These are phyloP conservation scores for Boletus semigastroideus DNA, from an alignment of 1,284 basidiomycete species.

Conservation along the genomic window DNA sequence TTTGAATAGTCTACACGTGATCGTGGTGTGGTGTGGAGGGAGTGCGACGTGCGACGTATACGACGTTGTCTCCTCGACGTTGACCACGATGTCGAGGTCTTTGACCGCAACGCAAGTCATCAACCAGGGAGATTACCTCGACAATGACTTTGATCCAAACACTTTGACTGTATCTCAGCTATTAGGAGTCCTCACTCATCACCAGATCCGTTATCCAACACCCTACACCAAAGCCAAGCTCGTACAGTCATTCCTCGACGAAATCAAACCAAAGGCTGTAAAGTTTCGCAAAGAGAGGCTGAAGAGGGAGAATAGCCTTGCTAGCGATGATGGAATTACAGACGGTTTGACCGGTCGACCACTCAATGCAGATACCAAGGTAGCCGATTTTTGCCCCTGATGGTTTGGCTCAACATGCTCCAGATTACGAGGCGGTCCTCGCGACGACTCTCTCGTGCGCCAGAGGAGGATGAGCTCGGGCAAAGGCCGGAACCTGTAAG, in stretches of 20 bases:
- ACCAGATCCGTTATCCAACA: conserved; percentile 76
- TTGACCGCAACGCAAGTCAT: conserved; percentile 73
- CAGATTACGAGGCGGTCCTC: conserved; percentile 40
- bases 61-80: conserved; percentile 22
- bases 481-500: conserved; percentile 50
- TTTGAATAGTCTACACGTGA: conserved; percentile 18
- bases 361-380: conserved; percentile 48
- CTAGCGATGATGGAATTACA: conserved; percentile 77
- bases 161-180: conserved; percentile 81
- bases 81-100: conserved; percentile 56
- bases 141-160: conserved; percentile 79
- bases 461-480: conserved; percentile 40
- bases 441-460: conserved; percentile 48
- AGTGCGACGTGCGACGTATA: no score
- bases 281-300: conserved; percentile 67
- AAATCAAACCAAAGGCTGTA: conserved; percentile 63
- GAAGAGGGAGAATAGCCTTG: conserved; percentile 63
- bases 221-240: conserved; percentile 87
- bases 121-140: conserved; percentile 75
- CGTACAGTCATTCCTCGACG: conserved; percentile 74
- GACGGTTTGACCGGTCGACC: conserved; percentile 74
- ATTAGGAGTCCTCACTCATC: conserved; percentile 78
- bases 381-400: conserved; percentile 23
- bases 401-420: conserved; percentile 12
- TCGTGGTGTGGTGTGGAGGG: conserved; percentile 5